phyloP scores from a whole-genome alignment of 176 grass and related monocot species.

The Zea luxurians region DNA sequence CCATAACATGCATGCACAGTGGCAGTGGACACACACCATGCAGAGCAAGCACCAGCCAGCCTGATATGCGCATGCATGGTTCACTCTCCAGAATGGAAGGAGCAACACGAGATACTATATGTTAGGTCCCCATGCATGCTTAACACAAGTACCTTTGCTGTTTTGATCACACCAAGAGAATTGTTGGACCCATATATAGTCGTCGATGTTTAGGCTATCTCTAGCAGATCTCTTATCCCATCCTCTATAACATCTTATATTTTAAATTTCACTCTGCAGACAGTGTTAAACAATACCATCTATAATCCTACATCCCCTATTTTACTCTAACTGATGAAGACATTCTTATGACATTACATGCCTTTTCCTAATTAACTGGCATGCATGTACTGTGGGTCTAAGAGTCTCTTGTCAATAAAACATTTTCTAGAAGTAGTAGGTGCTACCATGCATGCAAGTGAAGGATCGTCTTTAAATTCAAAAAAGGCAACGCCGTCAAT shows the following conservation, averaged over 20 bases:
- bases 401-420: background rate
- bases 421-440: background rate
- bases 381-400: background rate
- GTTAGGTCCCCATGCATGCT: slow-evolving; percentile 20
- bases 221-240: too few species aligned
- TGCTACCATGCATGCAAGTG: background rate
- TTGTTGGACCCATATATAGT: background rate
- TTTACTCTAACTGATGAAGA: too few species aligned
- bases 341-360: background rate
- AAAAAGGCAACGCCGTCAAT: background rate
- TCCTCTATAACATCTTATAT: too few species aligned
- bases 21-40: slow-evolving; percentile 11
- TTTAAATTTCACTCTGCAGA: too few species aligned
- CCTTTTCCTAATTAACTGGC: background rate
- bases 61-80: background rate
- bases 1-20: slow-evolving; percentile 30
- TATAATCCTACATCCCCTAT: too few species aligned
- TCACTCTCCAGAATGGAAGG: background rate
- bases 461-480: background rate
- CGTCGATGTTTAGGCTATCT: background rate
- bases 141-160: slow-evolving; percentile 4
- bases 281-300: too few species aligned
- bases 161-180: slow-evolving; percentile 3
- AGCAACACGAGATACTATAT: background rate
- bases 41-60: background rate